Evolutionary conservation across 2,329 filamentous ascomycete genomes (phyloP), one percentile per base, ranked within the genome.

Genomic region (Pestalotiopsis sp.): DNA sequence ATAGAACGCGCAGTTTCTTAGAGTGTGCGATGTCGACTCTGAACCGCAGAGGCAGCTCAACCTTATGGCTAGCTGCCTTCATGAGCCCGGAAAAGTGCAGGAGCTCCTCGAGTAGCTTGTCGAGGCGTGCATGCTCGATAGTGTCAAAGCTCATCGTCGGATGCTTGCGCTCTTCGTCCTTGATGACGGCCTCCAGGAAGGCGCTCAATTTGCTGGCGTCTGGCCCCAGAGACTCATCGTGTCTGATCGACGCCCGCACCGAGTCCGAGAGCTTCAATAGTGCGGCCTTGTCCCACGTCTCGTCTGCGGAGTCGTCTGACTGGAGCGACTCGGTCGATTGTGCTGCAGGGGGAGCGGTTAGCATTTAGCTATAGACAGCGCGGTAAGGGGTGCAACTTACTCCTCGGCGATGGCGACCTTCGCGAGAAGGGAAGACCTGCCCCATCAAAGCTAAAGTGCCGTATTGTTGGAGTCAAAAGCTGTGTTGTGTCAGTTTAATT

Each of bases 71-170:
- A 7, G 74, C 73, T 0, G 75, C 74, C 49, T 79, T 76, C 27
- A 80, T 72, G 11, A 83, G 78, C 20, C 85, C 84, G 20, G 75
- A 73, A n/a, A 73, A 73, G 7, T 73, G 68, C 3, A 85, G 70
- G 2, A 87, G 72, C 69, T 84, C 86, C 69, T 85, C 81, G 4
- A 87, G 77, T 38, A 79, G 41, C 68, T 79, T 79, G 70, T 79
- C 77, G 14, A 79, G 77, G 7, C 74, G 77, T 12, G 77, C 77
- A 68, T 76, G 70, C 69, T 77, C 73, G 67, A 87, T 80, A 3
- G 78, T 81, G 61, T 78, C 77, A 49, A 85, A 77, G 7, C 79
- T 77, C 38, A 86, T 72, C 4, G 71, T 73, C 3, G 80, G 78
- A 14, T 73, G 71, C 4, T 73, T 73, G 13, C 75, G 72, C 17